phyloP scores from a whole-genome alignment of 2,329 filamentous ascomycete species.

The Pseudogymnoascus sp. region DNA sequence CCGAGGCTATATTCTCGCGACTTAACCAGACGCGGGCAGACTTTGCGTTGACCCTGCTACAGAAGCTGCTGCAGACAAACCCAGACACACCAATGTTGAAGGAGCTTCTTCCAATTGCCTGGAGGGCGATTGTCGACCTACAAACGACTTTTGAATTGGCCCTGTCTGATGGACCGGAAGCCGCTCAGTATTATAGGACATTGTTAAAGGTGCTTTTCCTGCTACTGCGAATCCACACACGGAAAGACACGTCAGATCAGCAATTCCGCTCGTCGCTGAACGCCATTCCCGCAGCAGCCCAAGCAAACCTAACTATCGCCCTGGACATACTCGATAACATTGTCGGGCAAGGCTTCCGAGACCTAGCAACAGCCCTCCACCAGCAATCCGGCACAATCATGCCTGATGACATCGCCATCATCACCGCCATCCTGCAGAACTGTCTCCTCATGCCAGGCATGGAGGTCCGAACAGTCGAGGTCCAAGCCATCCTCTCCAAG shows the following conservation, averaged over 20 bases:
- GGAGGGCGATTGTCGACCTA: constrained; percentile 50
- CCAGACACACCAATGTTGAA: constrained; percentile 43
- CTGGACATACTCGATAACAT: constrained; percentile 73
- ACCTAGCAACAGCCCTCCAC: constrained; percentile 75
- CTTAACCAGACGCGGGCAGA: constrained; percentile 71
- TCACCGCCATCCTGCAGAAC: constrained; percentile 83
- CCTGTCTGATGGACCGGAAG: constrained; percentile 39
- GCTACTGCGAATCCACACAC: constrained; percentile 57
- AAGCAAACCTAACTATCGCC: constrained; percentile 30
- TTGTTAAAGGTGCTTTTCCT: constrained; percentile 82
- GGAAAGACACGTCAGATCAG: constrained; percentile 25
- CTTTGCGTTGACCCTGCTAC: constrained; percentile 73
- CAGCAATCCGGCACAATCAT: constrained; percentile 57
- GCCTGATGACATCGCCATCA: constrained; percentile 75
- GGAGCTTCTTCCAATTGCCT: constrained; percentile 48
- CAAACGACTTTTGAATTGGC: constrained; percentile 53
- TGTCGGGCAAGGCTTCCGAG: constrained; percentile 74
- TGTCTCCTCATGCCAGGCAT: constrained; percentile 72
- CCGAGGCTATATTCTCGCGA: constrained; percentile 74
- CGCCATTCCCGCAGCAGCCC: constrained; percentile 22
- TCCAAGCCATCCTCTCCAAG: constrained; percentile 61
- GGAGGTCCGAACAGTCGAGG: constrained; percentile 61
- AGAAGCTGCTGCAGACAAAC: constrained; percentile 60
- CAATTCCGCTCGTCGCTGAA: constrained; percentile 15
- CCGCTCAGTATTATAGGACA: constrained; percentile 69